Base-by-base conservation (phyloP, 2,329 filamentous ascomycete genomes). In the Rhynchosporium agropyri region DNA sequence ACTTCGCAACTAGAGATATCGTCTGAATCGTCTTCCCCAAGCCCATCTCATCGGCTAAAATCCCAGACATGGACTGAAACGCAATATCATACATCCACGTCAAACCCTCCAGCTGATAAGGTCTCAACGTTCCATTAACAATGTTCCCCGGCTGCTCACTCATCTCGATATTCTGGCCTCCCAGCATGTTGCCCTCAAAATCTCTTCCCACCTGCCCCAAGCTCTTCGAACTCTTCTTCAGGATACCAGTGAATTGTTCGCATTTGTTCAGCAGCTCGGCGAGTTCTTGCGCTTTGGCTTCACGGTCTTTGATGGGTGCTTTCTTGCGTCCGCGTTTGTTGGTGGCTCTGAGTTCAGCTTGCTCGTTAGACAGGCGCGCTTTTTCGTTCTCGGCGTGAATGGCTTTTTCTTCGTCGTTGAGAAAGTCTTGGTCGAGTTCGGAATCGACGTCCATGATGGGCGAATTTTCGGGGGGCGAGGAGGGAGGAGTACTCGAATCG, bases 91-190 rank as follows among this genome's bases (percentile, higher is more conserved):
- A 96, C 80, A 99, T 88, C 95, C 95, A 99, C 0, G 96, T 96
- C 0, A 99, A 77, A 0, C 95, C 95, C 74, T 98, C 94, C 0
- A 99, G 79, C 71, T 99, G 95, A 73, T 99, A 99, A 66, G 91
- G 89, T 20, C 93, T 83, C 94, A 99, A 98, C 3, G 88, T 89
- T 1, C 95, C 95, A 4, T 92, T 92, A 0, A 89, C 87, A 70
- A 99, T 87, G 63, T 92, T 86, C 67, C 89, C 87, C 0, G 95
- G 95, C 73, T 99, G 95, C 65, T 89, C 83, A 0, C 93, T 94
- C 74, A 96, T 91, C 62, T 87, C 83, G 15, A 97, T 77, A 60
- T 92, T 83, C 60, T 87, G 85, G 65, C 87, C 84, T 5, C 84
- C 84, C 0, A 88, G 75, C 0, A 82, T 78, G 68, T 86, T 81